Percentiles rank a stretch among this genome's conserved stretches.
Conservation (phyloP, 2,329 filamentous ascomycete genomes). For the Fusarium transvaalense region DNA sequence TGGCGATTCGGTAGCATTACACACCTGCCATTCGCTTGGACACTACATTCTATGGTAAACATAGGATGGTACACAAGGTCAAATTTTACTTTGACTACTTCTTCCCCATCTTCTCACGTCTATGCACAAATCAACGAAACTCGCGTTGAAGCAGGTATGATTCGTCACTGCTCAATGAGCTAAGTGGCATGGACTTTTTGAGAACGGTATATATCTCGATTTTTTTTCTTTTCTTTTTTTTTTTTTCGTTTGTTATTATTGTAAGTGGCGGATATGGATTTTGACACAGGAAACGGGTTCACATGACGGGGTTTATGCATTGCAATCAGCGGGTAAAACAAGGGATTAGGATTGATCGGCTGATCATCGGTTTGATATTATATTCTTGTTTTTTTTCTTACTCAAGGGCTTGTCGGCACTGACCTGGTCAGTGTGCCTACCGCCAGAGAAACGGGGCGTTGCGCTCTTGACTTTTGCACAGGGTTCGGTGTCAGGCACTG, state of each 20-base stretch:
- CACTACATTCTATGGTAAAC: constrained; percentile 35
- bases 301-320: constrained; percentile 56
- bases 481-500: constrained; percentile 39
- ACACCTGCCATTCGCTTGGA: constrained; percentile 26
- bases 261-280: constrained; percentile 38
- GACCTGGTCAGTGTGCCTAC: neutral
- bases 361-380: constrained; percentile 43
- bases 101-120: constrained; percentile 16
- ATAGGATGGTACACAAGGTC: constrained; percentile 16
- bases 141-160: constrained; percentile 3
- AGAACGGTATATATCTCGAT: constrained; percentile 49
- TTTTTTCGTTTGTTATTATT: constrained; percentile 38
- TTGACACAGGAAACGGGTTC: constrained; percentile 49
- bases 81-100: constrained; percentile 15
- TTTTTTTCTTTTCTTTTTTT: constrained; percentile 31
- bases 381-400: constrained; percentile 27
- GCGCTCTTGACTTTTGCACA: constrained; percentile 40
- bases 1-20: constrained; percentile 15
- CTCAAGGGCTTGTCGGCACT: constrained; percentile 2
- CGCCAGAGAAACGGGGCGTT: constrained; percentile 14
- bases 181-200: constrained; percentile 45
- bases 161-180: constrained; percentile 7
- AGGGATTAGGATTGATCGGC: constrained; percentile 44
- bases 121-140: constrained; percentile 1
- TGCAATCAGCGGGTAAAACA: constrained; percentile 54